Conservation (phyloP, 371 early-diverging fungal genomes). For the Actinomucor elegans region DNA sequence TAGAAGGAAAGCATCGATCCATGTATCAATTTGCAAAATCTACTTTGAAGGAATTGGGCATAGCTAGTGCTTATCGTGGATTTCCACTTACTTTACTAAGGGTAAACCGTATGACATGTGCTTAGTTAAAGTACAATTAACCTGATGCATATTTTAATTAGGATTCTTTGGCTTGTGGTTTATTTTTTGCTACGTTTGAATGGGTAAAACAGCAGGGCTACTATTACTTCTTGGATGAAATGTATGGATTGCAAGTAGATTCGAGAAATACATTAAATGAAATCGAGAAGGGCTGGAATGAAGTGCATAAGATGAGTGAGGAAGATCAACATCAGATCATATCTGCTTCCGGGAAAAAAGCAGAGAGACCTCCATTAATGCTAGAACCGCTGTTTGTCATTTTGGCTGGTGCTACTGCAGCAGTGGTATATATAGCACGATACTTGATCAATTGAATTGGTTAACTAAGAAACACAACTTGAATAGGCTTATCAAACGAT, state of each 20-base stretch:
- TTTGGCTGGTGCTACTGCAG: constrained; percentile 71
- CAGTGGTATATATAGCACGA: constrained; percentile 42
- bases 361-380: constrained; percentile 52
- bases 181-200: constrained; percentile 80
- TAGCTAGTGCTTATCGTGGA: constrained; percentile 70
- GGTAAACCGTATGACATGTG: constrained; percentile 27
- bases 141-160: too few relatives aligned
- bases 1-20: constrained; percentile 72
- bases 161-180: constrained; percentile 72
- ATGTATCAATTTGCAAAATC: constrained; percentile 68
- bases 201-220: constrained; percentile 72
- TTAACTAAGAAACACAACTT: too few relatives aligned
- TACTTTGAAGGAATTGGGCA: constrained; percentile 63
- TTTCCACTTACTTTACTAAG: constrained; percentile 65
- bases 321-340: constrained; percentile 6
- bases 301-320: constrained; percentile 19
- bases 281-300: constrained; percentile 31
- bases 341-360: constrained; percentile 7
- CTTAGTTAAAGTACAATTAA: background rate
- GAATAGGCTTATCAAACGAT: constrained; percentile 70
- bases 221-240: constrained; percentile 58
- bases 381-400: constrained; percentile 70
- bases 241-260: constrained; percentile 55
- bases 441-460: background rate
- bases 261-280: constrained; percentile 30